phyloP scores from a whole-genome alignment of 805 yeast genomes.

The Naumovozyma castellii region DNA sequence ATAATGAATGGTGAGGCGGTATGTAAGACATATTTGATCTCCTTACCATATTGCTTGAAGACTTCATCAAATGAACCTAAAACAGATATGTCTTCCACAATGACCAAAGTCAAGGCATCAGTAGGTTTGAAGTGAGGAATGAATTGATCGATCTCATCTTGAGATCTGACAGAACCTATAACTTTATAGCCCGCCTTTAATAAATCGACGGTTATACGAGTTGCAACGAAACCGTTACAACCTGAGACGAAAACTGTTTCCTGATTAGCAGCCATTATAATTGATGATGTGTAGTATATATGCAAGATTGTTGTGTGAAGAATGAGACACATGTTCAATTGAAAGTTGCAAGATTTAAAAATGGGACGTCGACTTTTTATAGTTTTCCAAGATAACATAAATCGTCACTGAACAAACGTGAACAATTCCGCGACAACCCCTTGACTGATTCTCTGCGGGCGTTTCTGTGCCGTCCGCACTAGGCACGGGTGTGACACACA shows the following conservation, averaged over 20 bases:
- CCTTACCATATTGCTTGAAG: slow-evolving; percentile 31
- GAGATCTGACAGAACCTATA: slow-evolving; percentile 42
- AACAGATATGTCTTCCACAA: slow-evolving; percentile 29
- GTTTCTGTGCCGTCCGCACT: too few relatives aligned
- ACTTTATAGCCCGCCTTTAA: slow-evolving; percentile 35
- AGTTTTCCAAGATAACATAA: too few relatives aligned
- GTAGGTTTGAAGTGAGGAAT: slow-evolving; percentile 22
- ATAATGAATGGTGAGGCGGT: slow-evolving; percentile 41
- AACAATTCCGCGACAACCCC: too few relatives aligned
- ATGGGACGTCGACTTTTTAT: too few relatives aligned
- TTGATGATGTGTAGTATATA: too few relatives aligned
- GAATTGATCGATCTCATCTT: slow-evolving; percentile 35
- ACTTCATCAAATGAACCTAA: slow-evolving; percentile 39
- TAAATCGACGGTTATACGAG: slow-evolving; percentile 35
- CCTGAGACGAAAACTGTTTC: slow-evolving; percentile 40
- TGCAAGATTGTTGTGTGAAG: too few relatives aligned
- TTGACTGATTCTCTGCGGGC: too few relatives aligned
- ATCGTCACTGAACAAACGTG: too few relatives aligned
- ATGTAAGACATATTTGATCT: slow-evolving; percentile 39
- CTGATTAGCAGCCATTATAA: neutral
- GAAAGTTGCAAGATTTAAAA: too few relatives aligned
- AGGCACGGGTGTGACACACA: too few relatives aligned
- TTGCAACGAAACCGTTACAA: slow-evolving; percentile 44
- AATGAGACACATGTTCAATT: too few relatives aligned
- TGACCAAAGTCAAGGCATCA: slow-evolving; percentile 20